phyloP scores from a whole-genome alignment of 2,329 filamentous ascomycete genomes.

The Cytospora chrysosperma region DNA sequence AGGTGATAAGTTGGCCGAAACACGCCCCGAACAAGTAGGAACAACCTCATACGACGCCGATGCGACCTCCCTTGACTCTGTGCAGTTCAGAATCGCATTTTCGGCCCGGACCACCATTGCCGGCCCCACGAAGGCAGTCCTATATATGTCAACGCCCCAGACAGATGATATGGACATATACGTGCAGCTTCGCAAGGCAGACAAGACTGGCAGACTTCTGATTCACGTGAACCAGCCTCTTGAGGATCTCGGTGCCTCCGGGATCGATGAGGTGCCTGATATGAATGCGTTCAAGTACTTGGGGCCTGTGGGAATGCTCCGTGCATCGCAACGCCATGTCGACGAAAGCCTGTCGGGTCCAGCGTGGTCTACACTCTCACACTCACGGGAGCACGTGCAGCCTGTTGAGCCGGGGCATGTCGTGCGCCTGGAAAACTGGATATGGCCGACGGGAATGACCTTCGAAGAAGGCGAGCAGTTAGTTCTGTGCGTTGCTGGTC shows the following conservation, averaged over 20 bases:
- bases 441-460: neutral
- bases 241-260: neutral
- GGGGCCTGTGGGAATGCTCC: neutral
- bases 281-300: neutral
- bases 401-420: neutral
- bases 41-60: too few relatives aligned
- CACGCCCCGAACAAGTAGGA: too few relatives aligned
- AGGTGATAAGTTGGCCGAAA: too few relatives aligned
- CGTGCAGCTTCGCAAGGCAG: slow-evolving; percentile 33
- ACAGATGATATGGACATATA: slow-evolving; percentile 45
- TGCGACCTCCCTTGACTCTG: neutral
- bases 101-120: slow-evolving; percentile 34
- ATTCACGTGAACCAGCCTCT: neutral
- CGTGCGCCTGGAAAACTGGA: neutral
- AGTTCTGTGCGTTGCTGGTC: neutral
- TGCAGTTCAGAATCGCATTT: slow-evolving; percentile 38
- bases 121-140: slow-evolving; percentile 39
- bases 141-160: slow-evolving; percentile 41
- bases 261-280: neutral
- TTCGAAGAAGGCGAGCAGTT: neutral
- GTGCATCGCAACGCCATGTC: neutral
- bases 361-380: neutral
- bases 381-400: neutral
- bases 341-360: neutral
- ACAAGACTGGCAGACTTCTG: neutral